phyloP scores from a whole-genome alignment of 2,329 filamentous ascomycete genomes.

The Cytospora paraplurivora region DNA sequence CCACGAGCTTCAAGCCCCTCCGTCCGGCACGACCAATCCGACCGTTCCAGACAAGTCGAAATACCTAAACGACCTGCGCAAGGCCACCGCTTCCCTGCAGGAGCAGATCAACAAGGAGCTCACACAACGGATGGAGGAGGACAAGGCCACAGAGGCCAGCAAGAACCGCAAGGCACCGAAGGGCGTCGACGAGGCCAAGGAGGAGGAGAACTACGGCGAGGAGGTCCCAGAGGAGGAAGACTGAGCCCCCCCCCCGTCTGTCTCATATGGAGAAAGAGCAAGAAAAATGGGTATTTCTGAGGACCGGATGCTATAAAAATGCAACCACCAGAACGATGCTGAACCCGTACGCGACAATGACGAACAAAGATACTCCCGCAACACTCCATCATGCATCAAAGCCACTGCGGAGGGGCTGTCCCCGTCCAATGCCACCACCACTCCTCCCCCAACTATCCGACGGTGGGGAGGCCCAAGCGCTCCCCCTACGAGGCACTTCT shows the following conservation, averaged over 20 bases:
- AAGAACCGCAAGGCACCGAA: constrained; percentile 32
- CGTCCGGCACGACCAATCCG: constrained; percentile 34
- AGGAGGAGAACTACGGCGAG: constrained; percentile 84
- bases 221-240: constrained; percentile 72
- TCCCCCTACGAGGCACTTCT: constrained; percentile 38
- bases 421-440: constrained; percentile 6
- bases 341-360: not conserved
- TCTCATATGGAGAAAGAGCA: not conserved
- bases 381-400: constrained; percentile 14
- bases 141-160: constrained; percentile 55
- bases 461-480: constrained; percentile 13
- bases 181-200: constrained; percentile 55
- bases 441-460: constrained; percentile 18
- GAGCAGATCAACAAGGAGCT: constrained; percentile 69
- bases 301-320: constrained; percentile 7
- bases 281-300: constrained; percentile 24
- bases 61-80: constrained; percentile 62
- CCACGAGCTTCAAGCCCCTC: constrained; percentile 40
- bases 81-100: constrained; percentile 62
- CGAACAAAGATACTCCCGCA: constrained; percentile 11
- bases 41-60: constrained; percentile 53
- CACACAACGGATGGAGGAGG: constrained; percentile 73
- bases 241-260: constrained; percentile 30
- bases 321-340: constrained; percentile 6
- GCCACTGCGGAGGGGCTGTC: not conserved